Evolutionary conservation across 106 monocot genomes (phyloP), one percentile per base, ranked within the genome.

Genomic region (Phalaenopsis aphrodite): DNA sequence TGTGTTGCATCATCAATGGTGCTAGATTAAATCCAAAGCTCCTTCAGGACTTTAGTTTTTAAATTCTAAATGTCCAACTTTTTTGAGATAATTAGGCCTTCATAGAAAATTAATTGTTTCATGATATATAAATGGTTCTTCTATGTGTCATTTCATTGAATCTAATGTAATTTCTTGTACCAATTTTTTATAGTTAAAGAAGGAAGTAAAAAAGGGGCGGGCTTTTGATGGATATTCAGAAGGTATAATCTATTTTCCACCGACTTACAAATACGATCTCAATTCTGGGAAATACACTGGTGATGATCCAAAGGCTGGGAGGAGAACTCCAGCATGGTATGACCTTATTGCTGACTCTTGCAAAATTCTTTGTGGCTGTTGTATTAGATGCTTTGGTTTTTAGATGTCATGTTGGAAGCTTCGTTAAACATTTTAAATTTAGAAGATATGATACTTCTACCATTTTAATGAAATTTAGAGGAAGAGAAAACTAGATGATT

Each of bases 161-260:
- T 21, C 0, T 57, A 42, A 61, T 49, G 0, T 57, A 42, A 61
- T 49, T 49, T 3, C 65, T 79, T 1, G 61, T 75, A 71, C 66
- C 17, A 36, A 6, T 77, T 46, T 77, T 58, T 81, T 14, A 58
- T 79, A 98, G 94, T 82, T 98, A 80, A 94, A 58, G 56, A 72
- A 78, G 5, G 94, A 94, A 87, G 78, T 98, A 52, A 90, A 72
- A 78, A 94, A 92, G 82, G 92, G 92, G 0, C 85, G 85, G 9
- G 94, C 87, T 41, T 98, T 98, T 68, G 98, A 94, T 82, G 94
- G 94, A 37, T 98, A 94, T 94, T 85, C 87, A 7, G 98, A 98
- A 84, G 98, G 98, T 19, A 79, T 81, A 72, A 49, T 98, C 15
- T 78, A 92, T 72, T 98, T 98, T 52, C 87, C 94, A 5, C 98